Percentiles rank a stretch among this genome's conserved stretches.
These are phyloP conservation scores for Lepiota brunneoincarnata DNA, from an alignment of 768 basidiomycete genomes.

Conservation along the genomic window DNA sequence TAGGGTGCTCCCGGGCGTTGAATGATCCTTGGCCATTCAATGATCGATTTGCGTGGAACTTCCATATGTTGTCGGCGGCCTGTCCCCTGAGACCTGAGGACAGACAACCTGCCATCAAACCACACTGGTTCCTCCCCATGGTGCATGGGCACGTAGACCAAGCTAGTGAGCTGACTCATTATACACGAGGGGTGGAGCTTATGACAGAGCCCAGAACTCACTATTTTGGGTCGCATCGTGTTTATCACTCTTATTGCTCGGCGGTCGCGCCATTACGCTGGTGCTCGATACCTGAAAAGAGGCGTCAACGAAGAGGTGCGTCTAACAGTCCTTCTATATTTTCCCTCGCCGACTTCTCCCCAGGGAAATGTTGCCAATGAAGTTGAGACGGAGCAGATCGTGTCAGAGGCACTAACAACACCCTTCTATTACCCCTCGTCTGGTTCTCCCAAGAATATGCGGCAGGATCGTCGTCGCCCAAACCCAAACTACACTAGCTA, in stretches of 20 bases:
- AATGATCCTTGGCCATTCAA: slow-evolving; percentile 67
- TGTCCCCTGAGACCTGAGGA: slow-evolving; percentile 40
- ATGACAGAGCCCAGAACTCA: slow-evolving; percentile 61
- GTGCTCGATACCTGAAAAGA: slow-evolving; percentile 90
- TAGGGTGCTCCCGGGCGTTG: slow-evolving; percentile 45
- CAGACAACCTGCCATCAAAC: slow-evolving; percentile 39
- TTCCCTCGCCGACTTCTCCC: neutral
- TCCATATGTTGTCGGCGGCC: slow-evolving; percentile 73
- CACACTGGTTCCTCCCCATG: slow-evolving; percentile 87
- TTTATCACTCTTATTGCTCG: slow-evolving; percentile 96
- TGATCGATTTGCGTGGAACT: slow-evolving; percentile 94
- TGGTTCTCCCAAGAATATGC: slow-evolving; percentile 26
- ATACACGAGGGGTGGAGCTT: neutral
- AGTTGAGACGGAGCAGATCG: slow-evolving; percentile 98
- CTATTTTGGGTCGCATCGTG: slow-evolving; percentile 83
- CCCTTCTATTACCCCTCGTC: slow-evolving; percentile 77
- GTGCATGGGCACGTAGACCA: slow-evolving; percentile 98
- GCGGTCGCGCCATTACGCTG: slow-evolving; percentile 92
- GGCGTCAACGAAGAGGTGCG: slow-evolving; percentile 90
- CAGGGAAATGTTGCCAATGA: slow-evolving; percentile 99
- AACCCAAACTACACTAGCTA: slow-evolving; percentile 93
- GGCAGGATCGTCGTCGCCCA: slow-evolving; percentile 42
- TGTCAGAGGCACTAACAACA: slow-evolving; percentile 85
- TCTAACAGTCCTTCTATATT: neutral
- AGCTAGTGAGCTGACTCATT: slow-evolving; percentile 65